Evolutionary conservation across 768 basidiomycete species (phyloP).

Genomic region (Boletus insuetus): DNA sequence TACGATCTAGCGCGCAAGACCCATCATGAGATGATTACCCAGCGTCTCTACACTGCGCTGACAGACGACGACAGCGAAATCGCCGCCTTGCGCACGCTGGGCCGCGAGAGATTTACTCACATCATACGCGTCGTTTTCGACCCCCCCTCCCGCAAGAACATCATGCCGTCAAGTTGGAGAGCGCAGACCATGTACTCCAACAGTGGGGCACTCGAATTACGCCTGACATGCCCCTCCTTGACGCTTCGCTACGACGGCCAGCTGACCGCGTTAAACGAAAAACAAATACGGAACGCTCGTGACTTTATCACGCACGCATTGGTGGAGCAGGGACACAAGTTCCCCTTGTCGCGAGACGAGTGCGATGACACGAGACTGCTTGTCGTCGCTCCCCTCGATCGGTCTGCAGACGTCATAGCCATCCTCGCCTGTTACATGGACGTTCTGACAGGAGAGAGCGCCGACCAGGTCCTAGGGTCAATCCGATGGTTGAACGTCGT

Average conservation of each 20-base stretch:
- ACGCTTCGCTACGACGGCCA: not conserved
- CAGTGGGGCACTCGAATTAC: not conserved
- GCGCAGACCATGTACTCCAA: not conserved
- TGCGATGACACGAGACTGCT: not conserved
- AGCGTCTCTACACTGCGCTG: not conserved
- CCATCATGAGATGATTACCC: not conserved
- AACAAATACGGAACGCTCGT: not conserved
- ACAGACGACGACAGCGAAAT: constrained; percentile 6
- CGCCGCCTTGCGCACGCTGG: not conserved
- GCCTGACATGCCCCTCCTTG: not conserved
- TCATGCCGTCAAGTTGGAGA: constrained; percentile 3
- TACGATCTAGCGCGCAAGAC: not conserved
- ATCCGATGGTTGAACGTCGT: not conserved
- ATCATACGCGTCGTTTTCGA: too few relatives aligned
- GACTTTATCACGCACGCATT: not conserved
- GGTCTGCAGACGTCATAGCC: not conserved
- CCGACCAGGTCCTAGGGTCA: not conserved
- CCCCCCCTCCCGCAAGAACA: too few relatives aligned
- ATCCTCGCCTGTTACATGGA: not conserved
- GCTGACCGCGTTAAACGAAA: not conserved
- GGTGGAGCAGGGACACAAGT: not conserved
- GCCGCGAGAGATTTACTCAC: not conserved
- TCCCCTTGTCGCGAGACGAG: not conserved
- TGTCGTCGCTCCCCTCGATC: not conserved
- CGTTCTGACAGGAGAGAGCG: not conserved